phyloP scores from a whole-genome alignment of 2,329 filamentous ascomycete species.

The Beauveria bassiana region DNA sequence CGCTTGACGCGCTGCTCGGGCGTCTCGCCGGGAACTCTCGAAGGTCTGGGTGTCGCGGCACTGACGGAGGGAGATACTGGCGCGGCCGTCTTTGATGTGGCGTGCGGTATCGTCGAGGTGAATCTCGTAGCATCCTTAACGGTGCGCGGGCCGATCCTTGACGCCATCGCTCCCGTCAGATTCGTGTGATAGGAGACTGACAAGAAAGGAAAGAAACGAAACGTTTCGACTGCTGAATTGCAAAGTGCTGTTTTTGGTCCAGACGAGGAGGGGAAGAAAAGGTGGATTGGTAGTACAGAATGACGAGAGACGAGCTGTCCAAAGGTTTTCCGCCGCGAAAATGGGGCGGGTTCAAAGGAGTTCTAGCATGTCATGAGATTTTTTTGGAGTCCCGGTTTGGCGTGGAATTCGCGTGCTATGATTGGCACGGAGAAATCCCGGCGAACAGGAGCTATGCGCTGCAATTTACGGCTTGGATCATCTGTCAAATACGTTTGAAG shows the following conservation, averaged over 20 bases:
- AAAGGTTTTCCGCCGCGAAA: conserved; percentile 7
- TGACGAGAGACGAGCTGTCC: background rate
- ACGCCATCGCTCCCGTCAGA: conserved; percentile 27
- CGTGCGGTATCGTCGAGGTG: conserved; percentile 49
- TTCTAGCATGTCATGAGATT: conserved; percentile 11
- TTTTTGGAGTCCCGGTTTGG: conserved; percentile 9
- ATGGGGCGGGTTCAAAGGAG: conserved; percentile 10
- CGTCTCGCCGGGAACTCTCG: conserved; percentile 44
- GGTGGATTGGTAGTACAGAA: background rate
- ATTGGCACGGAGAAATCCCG: conserved; percentile 13
- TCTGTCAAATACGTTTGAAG: background rate
- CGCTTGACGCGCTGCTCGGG: conserved; percentile 63
- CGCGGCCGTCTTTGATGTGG: conserved; percentile 50
- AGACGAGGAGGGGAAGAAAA: background rate
- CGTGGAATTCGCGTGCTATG: conserved; percentile 12
- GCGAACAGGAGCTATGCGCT: background rate
- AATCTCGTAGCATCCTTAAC: conserved; percentile 74
- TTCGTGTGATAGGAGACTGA: background rate
- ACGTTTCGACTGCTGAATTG: background rate
- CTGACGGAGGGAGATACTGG: conserved; percentile 18
- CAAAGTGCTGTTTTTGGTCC: no score
- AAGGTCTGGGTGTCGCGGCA: conserved; percentile 18
- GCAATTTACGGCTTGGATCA: conserved; percentile 1
- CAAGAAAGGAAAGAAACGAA: background rate
- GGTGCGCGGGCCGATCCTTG: conserved; percentile 51